Percentiles rank a stretch among this genome's conserved stretches.
Conservation (phyloP, 2,329 filamentous ascomycete species). For the Diaporthe aspalathi region DNA sequence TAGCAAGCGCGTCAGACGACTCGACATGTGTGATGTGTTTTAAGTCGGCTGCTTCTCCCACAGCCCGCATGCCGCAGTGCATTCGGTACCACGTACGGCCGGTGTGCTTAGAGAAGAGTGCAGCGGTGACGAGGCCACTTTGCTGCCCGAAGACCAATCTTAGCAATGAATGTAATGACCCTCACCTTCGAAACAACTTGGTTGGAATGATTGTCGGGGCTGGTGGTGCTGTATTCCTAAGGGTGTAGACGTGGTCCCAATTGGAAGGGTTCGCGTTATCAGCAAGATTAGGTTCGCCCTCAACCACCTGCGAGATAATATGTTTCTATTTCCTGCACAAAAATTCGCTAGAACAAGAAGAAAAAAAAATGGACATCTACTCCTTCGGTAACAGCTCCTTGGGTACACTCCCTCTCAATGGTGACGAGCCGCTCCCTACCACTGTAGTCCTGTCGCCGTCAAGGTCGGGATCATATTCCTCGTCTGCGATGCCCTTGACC, state of each 20-base stretch:
- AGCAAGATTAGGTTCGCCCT: neutral
- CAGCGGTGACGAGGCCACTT: neutral
- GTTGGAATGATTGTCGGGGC: neutral
- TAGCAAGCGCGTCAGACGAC: neutral
- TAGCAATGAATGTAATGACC: neutral
- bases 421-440: constrained; percentile 26
- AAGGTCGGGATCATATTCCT: constrained; percentile 37
- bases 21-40: neutral
- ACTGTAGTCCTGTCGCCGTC: constrained; percentile 34
- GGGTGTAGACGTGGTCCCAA: neutral
- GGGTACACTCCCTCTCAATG: neutral
- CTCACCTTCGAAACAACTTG: neutral
- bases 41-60: neutral
- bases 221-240: neutral
- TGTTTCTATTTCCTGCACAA: constrained; percentile 5
- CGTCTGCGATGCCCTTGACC: constrained; percentile 9
- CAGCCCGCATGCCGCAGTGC: neutral
- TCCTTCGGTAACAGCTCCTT: constrained; percentile 25
- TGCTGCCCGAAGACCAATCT: neutral
- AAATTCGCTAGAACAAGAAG: constrained; percentile 14
- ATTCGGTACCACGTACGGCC: neutral
- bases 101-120: neutral
- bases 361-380: neutral
- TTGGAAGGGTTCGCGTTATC: neutral
- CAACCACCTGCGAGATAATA: constrained; percentile 10